A percentile compares a stretch with the other conserved stretches of the same genome.
These are phyloP conservation scores for Seiridium cupressi DNA, from an alignment of 2,329 filamentous ascomycete genomes.

Conservation along the genomic window DNA sequence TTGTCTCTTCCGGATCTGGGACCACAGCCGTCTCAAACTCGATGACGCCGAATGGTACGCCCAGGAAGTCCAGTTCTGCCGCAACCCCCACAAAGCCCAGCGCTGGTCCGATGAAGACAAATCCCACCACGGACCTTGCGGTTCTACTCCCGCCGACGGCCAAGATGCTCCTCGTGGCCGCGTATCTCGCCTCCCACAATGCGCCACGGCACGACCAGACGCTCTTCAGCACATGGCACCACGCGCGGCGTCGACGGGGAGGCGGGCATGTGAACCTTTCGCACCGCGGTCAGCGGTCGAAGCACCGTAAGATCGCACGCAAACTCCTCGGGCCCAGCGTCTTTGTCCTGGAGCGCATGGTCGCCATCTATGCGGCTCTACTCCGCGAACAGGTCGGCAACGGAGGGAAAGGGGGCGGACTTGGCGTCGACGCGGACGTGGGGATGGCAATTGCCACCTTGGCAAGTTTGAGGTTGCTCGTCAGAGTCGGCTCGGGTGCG, in stretches of 20 bases:
- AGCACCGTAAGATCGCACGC: slow-evolving; percentile 71
- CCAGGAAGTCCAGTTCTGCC: slow-evolving; percentile 11
- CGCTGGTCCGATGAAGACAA: not conserved
- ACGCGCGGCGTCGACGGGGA: slow-evolving; percentile 48
- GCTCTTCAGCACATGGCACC: slow-evolving; percentile 72
- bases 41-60: slow-evolving; percentile 4
- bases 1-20: slow-evolving; percentile 37
- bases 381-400: slow-evolving; percentile 50
- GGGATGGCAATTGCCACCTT: slow-evolving; percentile 70
- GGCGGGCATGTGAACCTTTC: slow-evolving; percentile 33
- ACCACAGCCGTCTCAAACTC: not conserved
- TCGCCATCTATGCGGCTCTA: slow-evolving; percentile 73
- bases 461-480: slow-evolving; percentile 66
- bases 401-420: slow-evolving; percentile 31
- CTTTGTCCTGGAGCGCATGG: slow-evolving; percentile 74
- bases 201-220: slow-evolving; percentile 68
- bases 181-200: slow-evolving; percentile 82
- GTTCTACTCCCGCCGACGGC: slow-evolving; percentile 68
- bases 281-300: slow-evolving; percentile 34
- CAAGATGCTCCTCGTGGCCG: slow-evolving; percentile 70
- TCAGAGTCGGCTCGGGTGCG: slow-evolving; percentile 59
- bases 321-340: slow-evolving; percentile 75
- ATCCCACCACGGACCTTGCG: slow-evolving; percentile 43
- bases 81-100: slow-evolving; percentile 7
- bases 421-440: slow-evolving; percentile 51